A percentile compares a stretch with the other conserved stretches of the same genome.
Conservation (phyloP, 2,329 filamentous ascomycete species). For the Talaromyces albobiverticillius region DNA sequence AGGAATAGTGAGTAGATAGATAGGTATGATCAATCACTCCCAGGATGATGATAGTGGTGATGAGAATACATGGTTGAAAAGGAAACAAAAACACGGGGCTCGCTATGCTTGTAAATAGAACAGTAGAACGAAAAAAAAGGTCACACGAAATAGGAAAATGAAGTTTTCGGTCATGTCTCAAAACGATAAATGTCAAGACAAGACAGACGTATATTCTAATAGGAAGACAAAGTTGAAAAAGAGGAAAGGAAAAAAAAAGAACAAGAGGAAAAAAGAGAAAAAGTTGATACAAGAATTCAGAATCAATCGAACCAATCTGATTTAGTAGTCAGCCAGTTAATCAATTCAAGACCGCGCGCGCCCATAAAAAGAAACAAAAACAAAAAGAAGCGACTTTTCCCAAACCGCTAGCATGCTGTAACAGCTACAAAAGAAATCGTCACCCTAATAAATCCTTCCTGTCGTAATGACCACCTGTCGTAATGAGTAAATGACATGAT, state of each 20-base stretch:
- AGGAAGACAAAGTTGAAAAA: slow-evolving; percentile 4
- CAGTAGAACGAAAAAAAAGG: slow-evolving; percentile 20
- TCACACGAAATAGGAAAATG: slow-evolving; percentile 23
- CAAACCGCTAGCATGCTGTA: slow-evolving; percentile 40
- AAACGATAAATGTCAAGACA: slow-evolving; percentile 9
- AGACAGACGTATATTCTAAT: slow-evolving; percentile 17
- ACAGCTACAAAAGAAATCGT: slow-evolving; percentile 29
- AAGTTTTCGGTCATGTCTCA: slow-evolving; percentile 12
- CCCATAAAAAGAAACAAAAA: slow-evolving; percentile 22
- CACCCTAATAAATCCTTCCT: slow-evolving; percentile 29
- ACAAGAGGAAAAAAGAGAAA: neutral
- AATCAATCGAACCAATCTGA: neutral
- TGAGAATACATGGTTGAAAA: slow-evolving; percentile 4
- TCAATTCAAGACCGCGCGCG: slow-evolving; percentile 2
- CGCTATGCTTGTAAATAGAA: slow-evolving; percentile 36
- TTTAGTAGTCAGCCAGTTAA: neutral
- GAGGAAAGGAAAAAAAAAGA: neutral
- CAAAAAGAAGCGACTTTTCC: slow-evolving; percentile 36
- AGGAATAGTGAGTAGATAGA: no score
- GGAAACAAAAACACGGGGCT: slow-evolving; percentile 23
- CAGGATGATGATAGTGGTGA: neutral
- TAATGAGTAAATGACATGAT: slow-evolving; percentile 23
- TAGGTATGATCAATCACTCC: no score
- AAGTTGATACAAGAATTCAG: slow-evolving; percentile 13
- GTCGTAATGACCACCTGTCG: slow-evolving; percentile 38